A percentile compares a stretch with the other conserved stretches of the same genome.
phyloP scores from a whole-genome alignment of 2,329 filamentous ascomycete species.

The Ophiostoma triangulosporum region DNA sequence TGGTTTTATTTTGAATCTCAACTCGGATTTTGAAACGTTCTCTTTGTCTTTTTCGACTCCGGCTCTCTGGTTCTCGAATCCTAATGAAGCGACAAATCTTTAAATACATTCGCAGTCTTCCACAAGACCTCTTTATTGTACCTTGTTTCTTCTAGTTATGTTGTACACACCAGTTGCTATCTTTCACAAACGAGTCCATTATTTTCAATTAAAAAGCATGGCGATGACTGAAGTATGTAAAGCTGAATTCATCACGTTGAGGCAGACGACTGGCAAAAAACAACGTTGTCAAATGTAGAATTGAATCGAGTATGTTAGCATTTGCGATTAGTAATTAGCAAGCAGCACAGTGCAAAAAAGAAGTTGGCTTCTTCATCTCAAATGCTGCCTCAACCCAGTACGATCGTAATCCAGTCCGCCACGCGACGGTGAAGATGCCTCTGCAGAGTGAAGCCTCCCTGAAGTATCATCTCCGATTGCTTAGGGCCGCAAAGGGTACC shows the following conservation, averaged over 20 bases:
- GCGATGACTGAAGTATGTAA: too few relatives aligned
- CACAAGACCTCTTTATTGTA: conserved; percentile 17
- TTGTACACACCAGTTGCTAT: background rate
- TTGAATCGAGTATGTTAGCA: background rate
- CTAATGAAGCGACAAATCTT: background rate
- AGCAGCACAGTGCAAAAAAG: conserved; percentile 16
- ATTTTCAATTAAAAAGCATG: background rate
- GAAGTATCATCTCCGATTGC: conserved; percentile 54
- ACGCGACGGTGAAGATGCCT: conserved; percentile 56
- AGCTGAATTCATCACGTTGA: too few relatives aligned
- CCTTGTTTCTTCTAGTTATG: conserved; percentile 6
- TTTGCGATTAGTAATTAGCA: too few relatives aligned
- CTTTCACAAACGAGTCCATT: background rate
- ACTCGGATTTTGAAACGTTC: background rate
- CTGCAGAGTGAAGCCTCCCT: conserved; percentile 63
- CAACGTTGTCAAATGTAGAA: too few relatives aligned
- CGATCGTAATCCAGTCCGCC: conserved; percentile 56
- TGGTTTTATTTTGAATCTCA: background rate
- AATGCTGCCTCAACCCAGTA: conserved; percentile 42
- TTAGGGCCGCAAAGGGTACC: conserved; percentile 40
- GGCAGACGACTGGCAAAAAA: too few relatives aligned
- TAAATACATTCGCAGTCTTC: background rate
- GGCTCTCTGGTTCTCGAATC: background rate
- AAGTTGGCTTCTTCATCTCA: conserved; percentile 41
- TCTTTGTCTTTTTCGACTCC: background rate